Evolutionary conservation across 1,284 basidiomycete species (phyloP), one percentile per base, ranked within the genome.

Genomic region (Ceratobasidium sp.): DNA sequence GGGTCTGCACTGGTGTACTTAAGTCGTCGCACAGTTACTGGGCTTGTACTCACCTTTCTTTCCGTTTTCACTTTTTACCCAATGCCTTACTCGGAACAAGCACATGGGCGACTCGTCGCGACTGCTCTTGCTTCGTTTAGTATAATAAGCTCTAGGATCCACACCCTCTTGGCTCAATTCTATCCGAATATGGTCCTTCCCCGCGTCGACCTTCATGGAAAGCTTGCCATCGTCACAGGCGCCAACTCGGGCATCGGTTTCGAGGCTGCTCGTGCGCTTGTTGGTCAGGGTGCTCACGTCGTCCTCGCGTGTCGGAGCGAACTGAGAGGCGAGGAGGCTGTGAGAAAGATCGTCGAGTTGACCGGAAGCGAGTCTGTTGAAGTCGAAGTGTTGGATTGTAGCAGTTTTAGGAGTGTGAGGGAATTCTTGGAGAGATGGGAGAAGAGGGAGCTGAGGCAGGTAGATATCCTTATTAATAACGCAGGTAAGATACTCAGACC

Each of bases 171-270:
- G 19, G 47, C 36, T 33, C 36, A 31, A 15, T 27, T 75, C 48
- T 75, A 75, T 48, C 59, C 59, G 19, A 44, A 53, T 4, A 75
- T 75, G 22, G 1, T 5, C 11, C 53, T 27, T 7, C 69, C 67
- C 17, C 27, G 7, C 22, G 44, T 48, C 41, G 75, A 75, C 64
- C 66, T 76, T 11, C 31, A 36, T n/a, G 76, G 74, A n/a, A 75
- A 76, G 56, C 45, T 65, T 7, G 74, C 63, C 5, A 48, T 77
- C n/a, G 62, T 77, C 33, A 76, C 76, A 7, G 76, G 76, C 19
- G 67, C 60, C 15, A 75, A 71, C 44, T 48, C 67, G 11, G 76
- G 76, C 1, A 56, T 77, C 33, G 76, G 76, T 22, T 57, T 56
- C 8, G 76, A 77, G 45, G 64, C 53, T 11, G 63, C 75, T 17